These are phyloP conservation scores for Zygotorulaspora mrakii DNA, from an alignment of 1,139 yeast genomes.

Conservation along the genomic window DNA sequence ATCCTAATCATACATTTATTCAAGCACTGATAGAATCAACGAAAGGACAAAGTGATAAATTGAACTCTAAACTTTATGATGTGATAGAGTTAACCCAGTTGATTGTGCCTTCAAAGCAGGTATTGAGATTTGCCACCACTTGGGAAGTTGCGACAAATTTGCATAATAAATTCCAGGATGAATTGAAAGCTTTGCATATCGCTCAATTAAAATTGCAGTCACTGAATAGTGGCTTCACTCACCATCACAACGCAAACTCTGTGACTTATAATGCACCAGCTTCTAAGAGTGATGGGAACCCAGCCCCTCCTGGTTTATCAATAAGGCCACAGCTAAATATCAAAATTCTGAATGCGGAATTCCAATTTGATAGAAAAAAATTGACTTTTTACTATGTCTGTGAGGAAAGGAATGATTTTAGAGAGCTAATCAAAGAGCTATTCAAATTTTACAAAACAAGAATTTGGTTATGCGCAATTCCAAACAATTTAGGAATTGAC, in stretches of 20 bases:
- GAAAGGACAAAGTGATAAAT: slow-evolving; percentile 23
- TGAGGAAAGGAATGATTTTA: slow-evolving; percentile 80
- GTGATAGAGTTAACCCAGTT: slow-evolving; percentile 37
- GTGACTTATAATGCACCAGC: slow-evolving; percentile 1
- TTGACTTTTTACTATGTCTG: slow-evolving; percentile 77
- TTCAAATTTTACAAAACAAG: slow-evolving; percentile 93
- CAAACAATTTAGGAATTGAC: slow-evolving; percentile 36
- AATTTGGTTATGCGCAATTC: slow-evolving; percentile 94
- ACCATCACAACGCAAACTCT: slow-evolving; percentile 9
- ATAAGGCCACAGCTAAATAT: slow-evolving; percentile 36
- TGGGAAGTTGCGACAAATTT: slow-evolving; percentile 39
- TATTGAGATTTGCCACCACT: slow-evolving; percentile 50
- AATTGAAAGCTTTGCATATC: slow-evolving; percentile 45
- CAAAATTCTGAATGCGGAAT: slow-evolving; percentile 70
- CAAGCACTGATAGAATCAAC: slow-evolving; percentile 29
- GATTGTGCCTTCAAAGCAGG: slow-evolving; percentile 56
- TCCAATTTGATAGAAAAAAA: slow-evolving; percentile 92
- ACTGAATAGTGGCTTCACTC: slow-evolving; percentile 23
- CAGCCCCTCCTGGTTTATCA: not conserved
- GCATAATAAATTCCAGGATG: slow-evolving; percentile 40
- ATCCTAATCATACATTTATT: slow-evolving; percentile 30
- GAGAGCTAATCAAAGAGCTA: slow-evolving; percentile 86
- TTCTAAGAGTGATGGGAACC: slow-evolving; percentile 4
- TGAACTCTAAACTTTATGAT: slow-evolving; percentile 37
- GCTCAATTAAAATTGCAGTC: slow-evolving; percentile 38